Conservation (phyloP, 1,284 basidiomycete genomes). For the Megacollybia platyphylla region DNA sequence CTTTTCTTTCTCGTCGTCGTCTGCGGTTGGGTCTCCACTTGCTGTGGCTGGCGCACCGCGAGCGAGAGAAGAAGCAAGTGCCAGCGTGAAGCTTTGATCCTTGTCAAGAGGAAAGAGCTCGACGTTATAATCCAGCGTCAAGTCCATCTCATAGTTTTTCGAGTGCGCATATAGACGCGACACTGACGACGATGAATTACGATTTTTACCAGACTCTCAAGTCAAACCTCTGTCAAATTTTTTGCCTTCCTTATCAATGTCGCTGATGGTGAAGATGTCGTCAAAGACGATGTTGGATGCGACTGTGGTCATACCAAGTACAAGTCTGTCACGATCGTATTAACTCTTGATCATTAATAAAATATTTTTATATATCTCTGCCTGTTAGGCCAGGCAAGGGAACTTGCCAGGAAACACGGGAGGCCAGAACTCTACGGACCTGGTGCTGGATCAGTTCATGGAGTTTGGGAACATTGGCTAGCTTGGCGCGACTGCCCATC, state of each 20-base stretch:
- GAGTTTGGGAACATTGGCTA: slow-evolving; percentile 73
- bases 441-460: slow-evolving; percentile 74
- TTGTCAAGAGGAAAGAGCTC: slow-evolving; percentile 70
- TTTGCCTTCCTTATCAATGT: slow-evolving; percentile 87
- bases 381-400: slow-evolving; percentile 50
- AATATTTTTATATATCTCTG: slow-evolving; percentile 12
- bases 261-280: slow-evolving; percentile 79
- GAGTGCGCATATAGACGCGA: slow-evolving; percentile 79
- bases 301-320: slow-evolving; percentile 38
- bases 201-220: slow-evolving; percentile 1
- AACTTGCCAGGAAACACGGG: slow-evolving; percentile 58
- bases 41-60: slow-evolving; percentile 39
- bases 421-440: slow-evolving; percentile 42
- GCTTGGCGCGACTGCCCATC: slow-evolving; percentile 72
- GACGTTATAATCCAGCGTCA: slow-evolving; percentile 85
- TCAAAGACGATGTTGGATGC: slow-evolving; percentile 77
- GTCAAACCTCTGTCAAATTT: slow-evolving; percentile 89
- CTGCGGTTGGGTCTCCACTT: slow-evolving; percentile 27
- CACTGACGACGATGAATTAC: slow-evolving; percentile 34
- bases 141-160: slow-evolving; percentile 80
- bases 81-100: slow-evolving; percentile 74
- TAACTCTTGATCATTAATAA: background rate
- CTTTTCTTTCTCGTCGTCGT: slow-evolving; percentile 59
- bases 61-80: slow-evolving; percentile 74
- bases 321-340: background rate